phyloP scores from a whole-genome alignment of 2,329 filamentous ascomycete genomes.

The Alternaria arborescens region DNA sequence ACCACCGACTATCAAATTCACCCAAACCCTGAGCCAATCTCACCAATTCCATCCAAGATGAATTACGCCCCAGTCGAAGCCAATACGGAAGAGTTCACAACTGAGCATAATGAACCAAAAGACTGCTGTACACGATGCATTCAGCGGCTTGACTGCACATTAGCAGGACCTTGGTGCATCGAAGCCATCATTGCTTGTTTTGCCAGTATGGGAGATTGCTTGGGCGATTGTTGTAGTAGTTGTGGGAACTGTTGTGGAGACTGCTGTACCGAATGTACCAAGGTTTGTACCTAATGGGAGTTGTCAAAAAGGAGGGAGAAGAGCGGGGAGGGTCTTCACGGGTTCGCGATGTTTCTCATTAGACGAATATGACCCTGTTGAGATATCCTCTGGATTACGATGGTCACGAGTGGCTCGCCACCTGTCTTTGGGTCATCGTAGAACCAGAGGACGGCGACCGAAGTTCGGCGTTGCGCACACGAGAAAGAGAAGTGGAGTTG shows the following conservation, averaged over 20 bases:
- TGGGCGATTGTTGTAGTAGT: not conserved
- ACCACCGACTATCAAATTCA: not conserved
- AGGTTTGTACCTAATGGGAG: not conserved
- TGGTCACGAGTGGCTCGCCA: not conserved
- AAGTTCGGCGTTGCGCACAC: not conserved
- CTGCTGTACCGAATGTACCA: constrained; percentile 1
- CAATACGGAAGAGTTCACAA: constrained; percentile 15
- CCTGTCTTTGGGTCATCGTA: not conserved
- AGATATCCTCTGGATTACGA: not conserved
- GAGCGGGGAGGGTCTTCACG: not conserved
- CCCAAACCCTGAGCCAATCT: not conserved
- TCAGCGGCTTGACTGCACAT: constrained; percentile 10
- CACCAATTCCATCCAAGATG: constrained; percentile 15
- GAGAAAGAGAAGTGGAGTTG: not conserved
- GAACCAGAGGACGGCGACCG: not conserved
- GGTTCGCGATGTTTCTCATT: not conserved
- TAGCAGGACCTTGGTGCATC: constrained; percentile 11
- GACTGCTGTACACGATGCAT: constrained; percentile 20
- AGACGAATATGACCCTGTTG: not conserved
- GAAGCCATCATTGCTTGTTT: constrained; percentile 15
- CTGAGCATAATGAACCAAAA: constrained; percentile 13
- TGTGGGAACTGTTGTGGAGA: constrained; percentile 8
- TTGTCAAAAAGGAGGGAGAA: not conserved
- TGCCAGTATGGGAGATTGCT: constrained; percentile 1
- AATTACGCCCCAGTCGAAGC: constrained; percentile 24